phyloP scores from a whole-genome alignment of 139 green algal genomes.

The Chlamydomonas incerta region DNA sequence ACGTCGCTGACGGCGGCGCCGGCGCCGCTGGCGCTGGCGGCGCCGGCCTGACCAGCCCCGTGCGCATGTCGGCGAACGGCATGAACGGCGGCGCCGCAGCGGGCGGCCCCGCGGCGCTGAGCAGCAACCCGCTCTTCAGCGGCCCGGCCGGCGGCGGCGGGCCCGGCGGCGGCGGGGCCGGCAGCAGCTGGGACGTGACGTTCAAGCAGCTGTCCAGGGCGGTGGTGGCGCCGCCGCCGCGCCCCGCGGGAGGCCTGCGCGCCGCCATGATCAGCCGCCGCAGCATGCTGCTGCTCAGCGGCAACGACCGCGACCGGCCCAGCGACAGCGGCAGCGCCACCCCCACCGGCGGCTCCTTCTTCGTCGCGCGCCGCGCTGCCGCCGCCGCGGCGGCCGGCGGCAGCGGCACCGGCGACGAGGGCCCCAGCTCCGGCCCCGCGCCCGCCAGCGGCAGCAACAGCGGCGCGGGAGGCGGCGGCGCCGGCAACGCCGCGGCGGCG shows the following conservation, averaged over 20 bases:
- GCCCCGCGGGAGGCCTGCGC: neutral
- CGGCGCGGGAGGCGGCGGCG: neutral
- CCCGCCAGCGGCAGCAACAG: neutral
- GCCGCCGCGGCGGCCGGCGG: neutral
- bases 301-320: neutral
- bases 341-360: slow-evolving; percentile 17
- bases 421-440: neutral
- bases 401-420: neutral
- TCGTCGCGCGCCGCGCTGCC: neutral
- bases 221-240: slow-evolving; percentile 24
- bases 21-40: too few relatives aligned
- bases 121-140: too few relatives aligned
- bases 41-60: neutral
- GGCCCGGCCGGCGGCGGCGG: too few relatives aligned
- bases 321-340: slow-evolving; percentile 7
- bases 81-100: too few relatives aligned
- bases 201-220: slow-evolving; percentile 24
- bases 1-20: neutral
- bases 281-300: neutral
- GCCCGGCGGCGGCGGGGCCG: too few relatives aligned
- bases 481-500: neutral
- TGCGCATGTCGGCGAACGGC: neutral
- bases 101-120: too few relatives aligned
- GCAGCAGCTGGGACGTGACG: slow-evolving; percentile 29
- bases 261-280: slow-evolving; percentile 19